phyloP scores from a whole-genome alignment of 2,329 filamentous ascomycete genomes.

The Aspergillus piperis region DNA sequence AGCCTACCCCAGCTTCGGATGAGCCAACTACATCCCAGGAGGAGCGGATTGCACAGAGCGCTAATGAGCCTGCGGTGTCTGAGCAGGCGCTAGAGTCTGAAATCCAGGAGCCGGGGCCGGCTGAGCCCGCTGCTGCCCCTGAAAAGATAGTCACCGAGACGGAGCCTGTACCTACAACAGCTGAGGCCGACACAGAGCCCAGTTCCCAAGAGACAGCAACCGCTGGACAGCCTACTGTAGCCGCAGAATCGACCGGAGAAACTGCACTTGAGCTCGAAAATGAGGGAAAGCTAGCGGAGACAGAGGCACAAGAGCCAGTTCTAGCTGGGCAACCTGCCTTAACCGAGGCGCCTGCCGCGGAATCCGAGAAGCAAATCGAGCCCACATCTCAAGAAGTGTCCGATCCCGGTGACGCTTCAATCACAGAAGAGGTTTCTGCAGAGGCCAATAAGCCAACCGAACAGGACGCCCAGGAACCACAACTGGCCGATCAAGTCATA shows the following conservation, averaged over 20 bases:
- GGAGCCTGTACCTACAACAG: background rate
- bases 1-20: slow-evolving; percentile 12
- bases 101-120: background rate
- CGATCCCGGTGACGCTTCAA: background rate
- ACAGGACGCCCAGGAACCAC: background rate
- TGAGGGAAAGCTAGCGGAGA: background rate
- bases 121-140: background rate
- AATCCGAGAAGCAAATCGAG: background rate
- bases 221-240: background rate
- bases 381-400: background rate
- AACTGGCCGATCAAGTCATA: background rate
- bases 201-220: background rate
- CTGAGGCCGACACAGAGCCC: background rate
- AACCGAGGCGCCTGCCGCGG: background rate
- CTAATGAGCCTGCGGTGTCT: too few species aligned
- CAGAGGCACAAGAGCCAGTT: background rate
- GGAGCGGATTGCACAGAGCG: background rate
- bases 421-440: background rate
- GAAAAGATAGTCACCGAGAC: background rate
- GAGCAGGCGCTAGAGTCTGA: background rate
- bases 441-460: background rate
- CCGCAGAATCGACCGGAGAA: background rate
- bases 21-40: background rate
- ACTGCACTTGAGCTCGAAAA: background rate
- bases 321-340: background rate